phyloP scores from a whole-genome alignment of 306 rosid genomes.

The Sesbania bispinosa region DNA sequence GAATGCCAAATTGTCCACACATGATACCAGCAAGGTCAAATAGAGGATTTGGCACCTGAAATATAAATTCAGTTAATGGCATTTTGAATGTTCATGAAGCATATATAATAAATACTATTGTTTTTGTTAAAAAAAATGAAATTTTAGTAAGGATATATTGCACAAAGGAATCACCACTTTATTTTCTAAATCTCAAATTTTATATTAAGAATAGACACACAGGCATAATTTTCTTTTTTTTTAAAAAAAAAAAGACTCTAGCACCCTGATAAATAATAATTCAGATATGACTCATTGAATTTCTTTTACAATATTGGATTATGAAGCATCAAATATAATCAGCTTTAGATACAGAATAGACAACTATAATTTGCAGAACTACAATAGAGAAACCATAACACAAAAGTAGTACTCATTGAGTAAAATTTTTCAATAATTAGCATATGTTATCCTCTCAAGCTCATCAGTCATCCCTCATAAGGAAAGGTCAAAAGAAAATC shows the following conservation, averaged over 20 bases:
- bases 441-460: background rate
- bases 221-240: background rate
- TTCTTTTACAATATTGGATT: background rate
- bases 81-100: conserved; percentile 7
- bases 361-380: background rate
- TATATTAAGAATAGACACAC: background rate
- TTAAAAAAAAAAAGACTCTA: background rate
- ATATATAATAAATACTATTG: background rate
- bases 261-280: background rate
- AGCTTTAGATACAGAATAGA: background rate
- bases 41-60: conserved; percentile 96
- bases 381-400: background rate
- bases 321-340: background rate
- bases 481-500: background rate
- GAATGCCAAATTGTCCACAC: conserved; percentile 98
- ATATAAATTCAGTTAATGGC: conserved; percentile 22
- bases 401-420: background rate
- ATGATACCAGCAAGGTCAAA: conserved; percentile 99
- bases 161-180: conserved; percentile 1
- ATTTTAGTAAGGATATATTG: background rate
- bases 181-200: conserved; percentile 11
- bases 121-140: background rate
- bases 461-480: background rate
- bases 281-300: background rate
- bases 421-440: background rate